Base-by-base conservation (phyloP, 2,329 filamentous ascomycete genomes). In the Graphiopsis chlorocephala region DNA sequence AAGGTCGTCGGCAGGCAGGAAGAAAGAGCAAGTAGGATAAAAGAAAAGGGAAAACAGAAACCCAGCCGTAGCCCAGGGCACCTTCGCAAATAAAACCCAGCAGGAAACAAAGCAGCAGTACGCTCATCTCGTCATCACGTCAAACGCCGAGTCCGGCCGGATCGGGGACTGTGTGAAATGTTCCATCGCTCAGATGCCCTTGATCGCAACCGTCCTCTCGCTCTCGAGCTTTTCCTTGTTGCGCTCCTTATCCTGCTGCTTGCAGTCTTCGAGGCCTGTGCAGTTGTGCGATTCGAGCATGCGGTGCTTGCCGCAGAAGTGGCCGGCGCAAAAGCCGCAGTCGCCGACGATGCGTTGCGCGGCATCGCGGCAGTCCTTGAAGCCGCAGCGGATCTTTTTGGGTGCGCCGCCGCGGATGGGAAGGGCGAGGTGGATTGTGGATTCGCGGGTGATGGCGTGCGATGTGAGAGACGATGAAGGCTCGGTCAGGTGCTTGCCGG, bases 311-410 rank as follows among this genome's bases (percentile, higher is more conserved):
- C 92, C 92, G 81, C 95, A 99, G 83, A 92, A 98, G 77, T 96
- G 91, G 53, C 93, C 93, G 64, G 90, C 84, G 83, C 95, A 99
- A 84, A 98, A 98, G 67, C 88, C 90, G 81, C 95, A 99, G 82
- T 98, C 94, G 63, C 95, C 95, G 66, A 97, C 91, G 74, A 99
- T 97, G 70, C 92, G 90, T 79, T 97, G 93, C 17, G 93, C 93
- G 31, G 86, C 86, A 72, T 92, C 89, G 76, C 88, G 92, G 87
- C 95, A 98, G 72, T 93, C 89, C 80, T 94, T 93, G 82, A 91
- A 93, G 69, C 85, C 90, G 84, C 95, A 98, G 72, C 91, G 89
- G 72, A 90, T 88, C 84, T 91, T 92, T 82, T 90, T 91, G 68
- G 88, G 85, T 68, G 89, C 86, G 67, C 80, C 80, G 68, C 81